A percentile compares a stretch with the other conserved stretches of the same genome.
Conservation (phyloP, 73 alveolate genomes). For the Tetrahymena borealis region DNA sequence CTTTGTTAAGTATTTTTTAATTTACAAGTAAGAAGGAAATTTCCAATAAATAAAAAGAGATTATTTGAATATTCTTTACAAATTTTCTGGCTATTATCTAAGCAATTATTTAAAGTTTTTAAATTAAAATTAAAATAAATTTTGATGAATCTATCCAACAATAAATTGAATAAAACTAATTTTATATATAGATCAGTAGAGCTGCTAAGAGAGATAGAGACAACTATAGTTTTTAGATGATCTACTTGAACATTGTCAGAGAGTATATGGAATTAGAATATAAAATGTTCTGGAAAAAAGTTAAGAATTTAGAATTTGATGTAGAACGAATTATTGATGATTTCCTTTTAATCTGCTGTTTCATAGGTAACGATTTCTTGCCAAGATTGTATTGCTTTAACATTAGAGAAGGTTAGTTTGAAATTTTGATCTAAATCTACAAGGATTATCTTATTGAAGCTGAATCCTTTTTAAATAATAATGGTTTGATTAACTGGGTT, state of each 20-base stretch:
- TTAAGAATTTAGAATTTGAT: conserved; percentile 58
- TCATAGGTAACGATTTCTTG: conserved; percentile 96
- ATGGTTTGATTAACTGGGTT: conserved; percentile 89
- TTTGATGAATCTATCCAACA: no score
- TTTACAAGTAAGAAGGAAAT: no score
- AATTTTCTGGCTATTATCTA: no score
- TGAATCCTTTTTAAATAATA: conserved; percentile 78
- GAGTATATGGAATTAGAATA: conserved; percentile 92
- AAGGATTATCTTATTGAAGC: conserved; percentile 70
- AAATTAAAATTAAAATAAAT: no score
- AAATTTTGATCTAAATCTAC: conserved; percentile 79
- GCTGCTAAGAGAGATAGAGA: conserved; percentile 60
- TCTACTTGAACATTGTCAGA: conserved; percentile 74
- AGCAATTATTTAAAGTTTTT: no score
- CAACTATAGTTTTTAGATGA: conserved; percentile 61
- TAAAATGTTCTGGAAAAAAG: conserved; percentile 40
- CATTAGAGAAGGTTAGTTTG: conserved; percentile 90
- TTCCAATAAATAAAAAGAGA: no score
- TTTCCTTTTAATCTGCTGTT: conserved; percentile 93
- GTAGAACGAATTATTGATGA: conserved; percentile 94
- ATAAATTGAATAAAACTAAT: neutral
- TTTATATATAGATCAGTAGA: conserved; percentile 35
- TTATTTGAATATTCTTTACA: no score
- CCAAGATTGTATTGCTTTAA: conserved; percentile 90
- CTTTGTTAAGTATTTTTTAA: no score